Conservation (phyloP, 2,329 filamentous ascomycete species). For the Aureobasidium sp. region DNA sequence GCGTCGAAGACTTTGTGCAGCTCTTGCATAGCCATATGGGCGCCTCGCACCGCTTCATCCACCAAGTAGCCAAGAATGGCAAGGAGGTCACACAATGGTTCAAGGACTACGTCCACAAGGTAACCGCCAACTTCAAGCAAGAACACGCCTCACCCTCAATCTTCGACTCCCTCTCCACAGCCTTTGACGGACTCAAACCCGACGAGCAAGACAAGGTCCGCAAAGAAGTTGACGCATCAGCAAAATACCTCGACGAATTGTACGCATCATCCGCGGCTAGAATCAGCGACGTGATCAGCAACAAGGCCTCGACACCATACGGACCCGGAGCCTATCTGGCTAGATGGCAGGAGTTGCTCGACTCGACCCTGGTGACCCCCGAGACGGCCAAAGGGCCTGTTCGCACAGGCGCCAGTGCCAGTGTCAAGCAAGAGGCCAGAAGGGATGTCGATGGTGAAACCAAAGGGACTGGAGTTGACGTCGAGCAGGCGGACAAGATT, state of each 20-base stretch:
- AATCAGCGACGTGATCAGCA: conserved; percentile 48
- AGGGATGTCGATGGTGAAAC: conserved; percentile 28
- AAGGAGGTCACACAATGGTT: conserved; percentile 56
- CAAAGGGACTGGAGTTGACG: conserved; percentile 19
- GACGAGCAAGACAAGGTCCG: conserved; percentile 40
- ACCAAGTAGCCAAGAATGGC: conserved; percentile 59
- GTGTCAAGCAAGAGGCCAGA: conserved; percentile 29
- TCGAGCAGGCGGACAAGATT: conserved; percentile 23
- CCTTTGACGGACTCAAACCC: conserved; percentile 40
- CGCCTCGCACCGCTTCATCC: conserved; percentile 60
- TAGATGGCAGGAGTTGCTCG: conserved; percentile 62
- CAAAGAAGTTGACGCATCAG: conserved; percentile 50
- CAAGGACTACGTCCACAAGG: conserved; percentile 50
- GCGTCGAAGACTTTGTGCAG: conserved; percentile 62
- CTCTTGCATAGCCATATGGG: conserved; percentile 56
- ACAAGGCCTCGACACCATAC: conserved; percentile 32
- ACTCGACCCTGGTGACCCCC: conserved; percentile 61
- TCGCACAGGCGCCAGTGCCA: conserved; percentile 31
- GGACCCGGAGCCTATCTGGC: conserved; percentile 66
- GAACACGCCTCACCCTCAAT: conserved; percentile 19
- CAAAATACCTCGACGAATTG: conserved; percentile 49
- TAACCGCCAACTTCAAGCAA: conserved; percentile 47
- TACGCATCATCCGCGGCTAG: conserved; percentile 45
- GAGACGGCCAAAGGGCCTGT: conserved; percentile 42
- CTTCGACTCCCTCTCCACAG: conserved; percentile 23